These are phyloP conservation scores for Xylaria longipes DNA, from an alignment of 495 filamentous ascomycete species.

Conservation along the genomic window DNA sequence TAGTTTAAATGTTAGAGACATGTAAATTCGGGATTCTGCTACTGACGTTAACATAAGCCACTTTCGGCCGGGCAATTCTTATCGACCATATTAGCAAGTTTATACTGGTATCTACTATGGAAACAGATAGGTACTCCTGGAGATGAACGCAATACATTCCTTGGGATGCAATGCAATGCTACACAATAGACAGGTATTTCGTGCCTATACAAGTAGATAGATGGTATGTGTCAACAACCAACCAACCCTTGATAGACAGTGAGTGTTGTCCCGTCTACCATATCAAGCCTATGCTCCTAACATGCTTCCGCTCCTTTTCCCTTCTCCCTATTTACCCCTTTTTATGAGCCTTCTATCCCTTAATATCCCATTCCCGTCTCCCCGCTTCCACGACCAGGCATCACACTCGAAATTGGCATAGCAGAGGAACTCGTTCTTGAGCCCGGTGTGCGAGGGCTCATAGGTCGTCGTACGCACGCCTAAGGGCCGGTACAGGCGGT, in stretches of 20 bases:
- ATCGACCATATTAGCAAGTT: too few species aligned
- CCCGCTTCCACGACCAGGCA: constrained; percentile 55
- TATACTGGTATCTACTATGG: too few species aligned
- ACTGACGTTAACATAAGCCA: too few species aligned
- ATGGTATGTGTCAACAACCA: not conserved
- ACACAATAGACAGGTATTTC: too few species aligned
- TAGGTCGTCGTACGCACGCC: constrained; percentile 63
- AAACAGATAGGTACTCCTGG: too few species aligned
- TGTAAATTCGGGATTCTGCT: too few species aligned
- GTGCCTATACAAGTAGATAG: too few species aligned
- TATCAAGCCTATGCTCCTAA: not conserved
- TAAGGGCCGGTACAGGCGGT: constrained; percentile 56
- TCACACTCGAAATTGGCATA: constrained; percentile 74
- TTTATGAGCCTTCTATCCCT: not conserved
- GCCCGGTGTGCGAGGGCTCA: constrained; percentile 68
- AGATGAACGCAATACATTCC: too few species aligned
- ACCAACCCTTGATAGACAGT: not conserved
- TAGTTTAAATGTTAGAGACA: too few species aligned
- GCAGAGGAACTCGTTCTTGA: constrained; percentile 81
- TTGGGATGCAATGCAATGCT: too few species aligned
- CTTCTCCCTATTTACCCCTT: not conserved
- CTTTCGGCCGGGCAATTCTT: too few species aligned
- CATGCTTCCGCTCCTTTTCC: not conserved
- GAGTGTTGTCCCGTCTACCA: not conserved
- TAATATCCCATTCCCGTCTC: not conserved